A percentile compares a stretch with the other conserved stretches of the same genome.
Conservation (phyloP, 2,329 filamentous ascomycete species). For the Beauveria sp. region DNA sequence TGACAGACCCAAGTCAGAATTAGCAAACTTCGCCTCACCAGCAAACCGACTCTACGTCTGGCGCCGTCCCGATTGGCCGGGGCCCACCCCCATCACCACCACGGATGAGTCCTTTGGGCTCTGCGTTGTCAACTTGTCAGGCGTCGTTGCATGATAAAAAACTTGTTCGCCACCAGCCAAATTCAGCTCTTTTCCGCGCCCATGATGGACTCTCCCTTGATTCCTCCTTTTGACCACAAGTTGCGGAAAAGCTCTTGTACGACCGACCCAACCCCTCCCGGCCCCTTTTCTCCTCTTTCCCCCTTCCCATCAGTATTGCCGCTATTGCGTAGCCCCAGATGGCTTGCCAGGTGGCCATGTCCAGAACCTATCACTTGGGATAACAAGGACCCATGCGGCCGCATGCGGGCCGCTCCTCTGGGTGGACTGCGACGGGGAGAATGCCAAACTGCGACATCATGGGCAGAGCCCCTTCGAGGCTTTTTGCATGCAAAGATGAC, state of each 20-base stretch:
- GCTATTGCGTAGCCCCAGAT: background rate
- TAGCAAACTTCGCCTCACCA: background rate
- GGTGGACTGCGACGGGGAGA: no score
- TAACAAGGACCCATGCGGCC: background rate
- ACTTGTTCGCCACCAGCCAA: no score
- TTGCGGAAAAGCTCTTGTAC: background rate
- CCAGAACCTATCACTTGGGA: constrained; percentile 2
- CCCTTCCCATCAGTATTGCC: background rate
- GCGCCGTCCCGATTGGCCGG: background rate
- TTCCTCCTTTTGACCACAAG: no score
- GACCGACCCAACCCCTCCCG: background rate
- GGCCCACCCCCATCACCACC: no score
- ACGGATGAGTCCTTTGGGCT: background rate
- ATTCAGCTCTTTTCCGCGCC: no score
- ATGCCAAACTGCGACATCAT: no score
- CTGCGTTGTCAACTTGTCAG: background rate
- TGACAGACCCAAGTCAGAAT: no score
- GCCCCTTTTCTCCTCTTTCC: background rate
- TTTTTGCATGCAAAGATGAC: no score
- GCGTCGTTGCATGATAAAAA: background rate
- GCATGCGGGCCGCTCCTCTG: background rate
- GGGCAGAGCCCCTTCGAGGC: no score
- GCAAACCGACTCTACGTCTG: background rate
- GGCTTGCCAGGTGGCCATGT: background rate
- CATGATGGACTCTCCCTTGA: no score